These are phyloP conservation scores for Globisporangium yorkense DNA, from an alignment of 352 stramenopile species.

Conservation along the genomic window DNA sequence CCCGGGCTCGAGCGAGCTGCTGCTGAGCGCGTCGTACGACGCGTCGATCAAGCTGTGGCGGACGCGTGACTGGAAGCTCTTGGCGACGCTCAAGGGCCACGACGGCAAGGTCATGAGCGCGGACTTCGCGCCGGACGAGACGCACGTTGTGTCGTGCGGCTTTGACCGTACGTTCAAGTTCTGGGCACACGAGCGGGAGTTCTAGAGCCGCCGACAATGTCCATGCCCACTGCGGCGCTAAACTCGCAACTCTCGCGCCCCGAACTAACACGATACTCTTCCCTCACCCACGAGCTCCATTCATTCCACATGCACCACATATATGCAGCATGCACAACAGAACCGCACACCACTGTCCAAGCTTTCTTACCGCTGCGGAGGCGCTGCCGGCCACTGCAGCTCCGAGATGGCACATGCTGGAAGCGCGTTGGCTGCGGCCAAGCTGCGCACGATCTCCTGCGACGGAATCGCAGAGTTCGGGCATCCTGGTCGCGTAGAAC, in stretches of 20 bases:
- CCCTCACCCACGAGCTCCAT: background rate
- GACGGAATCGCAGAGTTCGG: conserved; percentile 32
- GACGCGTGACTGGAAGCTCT: conserved; percentile 90
- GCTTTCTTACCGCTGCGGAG: background rate
- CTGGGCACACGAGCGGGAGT: conserved; percentile 88
- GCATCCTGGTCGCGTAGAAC: conserved; percentile 14
- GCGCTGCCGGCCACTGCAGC: conserved; percentile 3
- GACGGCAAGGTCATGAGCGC: conserved; percentile 94
- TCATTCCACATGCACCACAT: background rate
- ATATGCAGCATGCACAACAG: background rate
- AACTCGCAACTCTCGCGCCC: too few relatives aligned
- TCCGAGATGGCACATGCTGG: conserved; percentile 18
- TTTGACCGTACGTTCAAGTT: conserved; percentile 92
- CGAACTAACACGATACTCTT: background rate
- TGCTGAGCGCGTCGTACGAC: conserved; percentile 93
- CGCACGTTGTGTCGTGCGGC: conserved; percentile 83
- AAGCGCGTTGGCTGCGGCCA: conserved; percentile 12
- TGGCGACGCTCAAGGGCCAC: conserved; percentile 89
- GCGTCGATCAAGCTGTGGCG: conserved; percentile 92
- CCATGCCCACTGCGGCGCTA: background rate
- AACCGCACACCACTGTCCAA: background rate
- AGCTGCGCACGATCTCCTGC: conserved; percentile 21
- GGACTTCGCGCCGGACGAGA: conserved; percentile 88
- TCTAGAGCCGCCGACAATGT: conserved; percentile 30
- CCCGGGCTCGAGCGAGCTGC: conserved; percentile 70